Conservation (phyloP, 2,329 filamentous ascomycete species). For the Ilyonectria sp. region DNA sequence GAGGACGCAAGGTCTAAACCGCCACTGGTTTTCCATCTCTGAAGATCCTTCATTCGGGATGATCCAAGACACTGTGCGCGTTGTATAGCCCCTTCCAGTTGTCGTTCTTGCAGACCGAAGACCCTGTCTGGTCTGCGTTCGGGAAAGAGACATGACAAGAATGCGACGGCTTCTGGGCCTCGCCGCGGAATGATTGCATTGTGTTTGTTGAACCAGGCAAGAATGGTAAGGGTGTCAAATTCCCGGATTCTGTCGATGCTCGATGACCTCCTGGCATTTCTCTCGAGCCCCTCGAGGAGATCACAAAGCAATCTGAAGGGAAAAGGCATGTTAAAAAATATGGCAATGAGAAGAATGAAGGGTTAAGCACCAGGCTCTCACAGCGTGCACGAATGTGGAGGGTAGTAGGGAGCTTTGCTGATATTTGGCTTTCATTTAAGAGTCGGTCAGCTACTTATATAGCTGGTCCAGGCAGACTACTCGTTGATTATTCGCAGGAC, state of each 20-base stretch:
- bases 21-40: constrained; percentile 69
- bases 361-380: background rate
- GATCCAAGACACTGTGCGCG: constrained; percentile 72
- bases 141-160: constrained; percentile 80
- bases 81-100: constrained; percentile 74
- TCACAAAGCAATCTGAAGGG: background rate
- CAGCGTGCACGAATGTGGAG: background rate
- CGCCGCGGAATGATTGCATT: constrained; percentile 68
- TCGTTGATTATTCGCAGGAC: background rate
- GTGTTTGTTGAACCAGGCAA: constrained; percentile 76
- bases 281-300: background rate
- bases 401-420: constrained; percentile 12
- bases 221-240: constrained; percentile 54
- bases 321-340: background rate
- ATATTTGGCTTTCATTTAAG: constrained; percentile 18
- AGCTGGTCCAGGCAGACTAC: constrained; percentile 1
- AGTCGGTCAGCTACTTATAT: constrained; percentile 12
- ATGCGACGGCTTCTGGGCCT: constrained; percentile 63
- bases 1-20: constrained; percentile 36
- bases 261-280: background rate
- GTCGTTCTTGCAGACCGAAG: constrained; percentile 73
- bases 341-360: background rate
- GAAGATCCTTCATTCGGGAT: constrained; percentile 69
- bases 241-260: constrained; percentile 31
- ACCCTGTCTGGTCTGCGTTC: constrained; percentile 80